Evolutionary conservation across 2,329 filamentous ascomycete species (phyloP), one percentile per base, ranked within the genome.

Genomic region (Aspergillus thermomutatus): DNA sequence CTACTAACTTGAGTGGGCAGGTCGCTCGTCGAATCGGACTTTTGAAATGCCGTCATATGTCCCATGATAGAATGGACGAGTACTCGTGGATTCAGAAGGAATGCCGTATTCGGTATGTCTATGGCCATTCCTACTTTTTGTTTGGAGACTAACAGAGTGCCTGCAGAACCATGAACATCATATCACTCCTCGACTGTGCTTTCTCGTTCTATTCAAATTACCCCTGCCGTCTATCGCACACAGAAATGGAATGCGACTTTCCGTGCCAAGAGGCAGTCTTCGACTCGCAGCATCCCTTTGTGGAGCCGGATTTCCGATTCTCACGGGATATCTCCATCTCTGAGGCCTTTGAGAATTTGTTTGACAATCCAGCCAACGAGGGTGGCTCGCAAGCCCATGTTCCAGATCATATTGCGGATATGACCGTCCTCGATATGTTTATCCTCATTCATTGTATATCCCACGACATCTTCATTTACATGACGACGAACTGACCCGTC

Each of bases 141-240:
- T 23, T 14, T 21, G 3, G 4, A 11, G 7, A 25, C 63, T 67
- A 47, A 66, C 17, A 10, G 31, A 17, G 5, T 6, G 31, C 9
- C 5, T 19, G 3, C 28, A 79, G 76, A 17, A 72, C 74, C 3
- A 73, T 78, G 40, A 70, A 65, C 43, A 67, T 74, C 3, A 71
- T 79, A n/a, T 71, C 70, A 0, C 66, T 77, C 3, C 64, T 79
- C 9, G 77, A 79, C 60, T 77, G 72, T 50, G 77, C 77, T 10
- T 77, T 79, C 55, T 72, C 69, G 1, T 79, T 79, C 57, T 79
- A 73, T 56, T 72, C 75, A 40, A 79, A 79, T 49, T 78, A 74
- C 53, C 77, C 77, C 0, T 76, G 72, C 45, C 75, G 76, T 5
- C 57, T 79, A 10, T 69, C 69, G 0, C 65, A 72, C 23, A 68